Percentiles rank a stretch among this genome's conserved stretches.
Conservation (phyloP, 2,329 filamentous ascomycete species). For the Penicillium sp. region DNA sequence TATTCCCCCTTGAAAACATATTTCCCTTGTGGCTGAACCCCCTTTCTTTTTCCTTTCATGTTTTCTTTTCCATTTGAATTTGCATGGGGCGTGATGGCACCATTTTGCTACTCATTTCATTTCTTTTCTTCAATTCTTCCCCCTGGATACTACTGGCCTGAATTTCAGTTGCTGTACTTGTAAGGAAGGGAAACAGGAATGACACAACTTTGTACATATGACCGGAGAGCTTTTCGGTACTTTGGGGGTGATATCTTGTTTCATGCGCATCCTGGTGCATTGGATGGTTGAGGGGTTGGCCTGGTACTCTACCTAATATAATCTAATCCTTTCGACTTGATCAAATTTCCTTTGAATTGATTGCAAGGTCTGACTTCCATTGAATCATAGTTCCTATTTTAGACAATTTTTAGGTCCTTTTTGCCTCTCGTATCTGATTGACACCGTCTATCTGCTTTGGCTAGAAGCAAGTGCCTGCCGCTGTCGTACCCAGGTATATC, state of each 20-base stretch:
- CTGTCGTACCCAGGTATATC: too few relatives aligned
- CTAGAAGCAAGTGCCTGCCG: too few relatives aligned
- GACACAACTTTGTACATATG: constrained; percentile 6
- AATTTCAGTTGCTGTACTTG: neutral
- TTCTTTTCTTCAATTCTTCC: neutral
- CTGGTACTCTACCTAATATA: neutral
- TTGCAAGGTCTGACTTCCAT: neutral
- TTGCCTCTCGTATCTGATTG: too few relatives aligned
- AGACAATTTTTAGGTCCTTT: too few relatives aligned
- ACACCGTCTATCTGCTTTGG: too few relatives aligned
- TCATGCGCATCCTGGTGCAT: neutral
- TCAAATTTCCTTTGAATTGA: neutral
- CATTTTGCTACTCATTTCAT: neutral
- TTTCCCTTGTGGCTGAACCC: neutral
- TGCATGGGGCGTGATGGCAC: neutral
- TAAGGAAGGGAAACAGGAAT: constrained; percentile 1
- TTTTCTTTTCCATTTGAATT: neutral
- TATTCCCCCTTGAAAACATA: neutral
- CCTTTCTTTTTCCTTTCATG: neutral
- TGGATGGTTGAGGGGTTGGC: neutral
- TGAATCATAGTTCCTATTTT: too few relatives aligned
- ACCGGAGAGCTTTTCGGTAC: neutral
- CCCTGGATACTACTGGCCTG: neutral
- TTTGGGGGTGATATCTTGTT: neutral
- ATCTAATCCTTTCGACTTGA: neutral